A percentile compares a stretch with the other conserved stretches of the same genome.
Evolutionary conservation across 768 basidiomycete species (phyloP).

Genomic region (Boletus sensibilis): DNA sequence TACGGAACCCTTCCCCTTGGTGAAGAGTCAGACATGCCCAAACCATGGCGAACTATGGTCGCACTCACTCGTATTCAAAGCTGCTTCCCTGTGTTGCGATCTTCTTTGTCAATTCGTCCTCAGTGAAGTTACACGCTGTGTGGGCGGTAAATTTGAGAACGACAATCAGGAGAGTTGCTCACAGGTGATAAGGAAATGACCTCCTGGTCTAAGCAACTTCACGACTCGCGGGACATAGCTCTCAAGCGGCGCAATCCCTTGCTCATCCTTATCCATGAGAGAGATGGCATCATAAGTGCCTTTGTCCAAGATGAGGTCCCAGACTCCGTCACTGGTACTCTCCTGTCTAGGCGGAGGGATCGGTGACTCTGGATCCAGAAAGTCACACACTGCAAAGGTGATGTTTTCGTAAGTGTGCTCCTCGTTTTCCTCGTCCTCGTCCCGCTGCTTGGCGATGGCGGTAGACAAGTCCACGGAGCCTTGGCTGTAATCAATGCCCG

Average conservation of each 20-base stretch:
- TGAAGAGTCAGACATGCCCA: not conserved
- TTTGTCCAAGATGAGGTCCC: constrained; percentile 82
- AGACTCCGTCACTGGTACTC: constrained; percentile 29
- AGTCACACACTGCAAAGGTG: constrained; percentile 61
- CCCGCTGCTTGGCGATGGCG: constrained; percentile 50
- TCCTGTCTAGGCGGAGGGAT: constrained; percentile 14
- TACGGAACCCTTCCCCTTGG: constrained; percentile 70
- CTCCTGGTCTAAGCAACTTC: constrained; percentile 60
- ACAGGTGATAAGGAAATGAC: constrained; percentile 81
- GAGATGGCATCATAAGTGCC: constrained; percentile 90
- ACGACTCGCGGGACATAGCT: constrained; percentile 59
- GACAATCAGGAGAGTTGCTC: constrained; percentile 24
- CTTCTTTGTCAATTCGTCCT: constrained; percentile 60
- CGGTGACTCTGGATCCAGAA: constrained; percentile 55
- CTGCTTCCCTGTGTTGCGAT: constrained; percentile 50
- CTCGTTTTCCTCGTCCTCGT: not conserved
- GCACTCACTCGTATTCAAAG: constrained; percentile 62
- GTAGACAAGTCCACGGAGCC: constrained; percentile 65
- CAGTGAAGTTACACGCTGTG: constrained; percentile 82
- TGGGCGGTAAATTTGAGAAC: not conserved
- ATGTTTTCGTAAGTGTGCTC: constrained; percentile 27
- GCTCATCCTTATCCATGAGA: constrained; percentile 56
- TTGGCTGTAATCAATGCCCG: constrained; percentile 76
- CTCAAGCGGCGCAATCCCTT: constrained; percentile 52
- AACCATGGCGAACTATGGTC: not conserved